phyloP scores from a whole-genome alignment of 2,329 filamentous ascomycete species.

The Aspergillus felis region DNA sequence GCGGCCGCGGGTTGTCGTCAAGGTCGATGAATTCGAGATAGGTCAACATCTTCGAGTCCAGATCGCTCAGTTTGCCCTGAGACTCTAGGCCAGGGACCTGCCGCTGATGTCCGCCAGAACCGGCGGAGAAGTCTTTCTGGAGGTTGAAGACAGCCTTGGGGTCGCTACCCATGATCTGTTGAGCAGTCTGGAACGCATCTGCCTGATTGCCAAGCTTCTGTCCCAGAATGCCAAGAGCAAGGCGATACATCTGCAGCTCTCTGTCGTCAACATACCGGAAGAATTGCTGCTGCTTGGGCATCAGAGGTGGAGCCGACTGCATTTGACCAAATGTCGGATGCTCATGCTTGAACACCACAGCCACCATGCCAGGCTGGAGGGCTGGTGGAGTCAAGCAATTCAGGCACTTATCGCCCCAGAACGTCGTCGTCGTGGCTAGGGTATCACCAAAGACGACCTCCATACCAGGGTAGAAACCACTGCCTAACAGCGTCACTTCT shows the following conservation, averaged over 20 bases:
- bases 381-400: conserved; percentile 75
- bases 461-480: conserved; percentile 71
- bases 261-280: conserved; percentile 66
- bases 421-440: conserved; percentile 68
- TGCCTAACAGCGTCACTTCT: conserved; percentile 80
- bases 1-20: conserved; percentile 65
- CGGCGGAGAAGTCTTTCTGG: conserved; percentile 40
- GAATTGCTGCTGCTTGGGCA: conserved; percentile 48
- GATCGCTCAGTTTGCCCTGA: conserved; percentile 45
- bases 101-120: conserved; percentile 44
- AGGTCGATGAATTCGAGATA: conserved; percentile 76
- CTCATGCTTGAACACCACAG: conserved; percentile 63
- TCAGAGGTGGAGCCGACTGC: conserved; percentile 39
- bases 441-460: conserved; percentile 81
- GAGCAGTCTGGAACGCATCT: conserved; percentile 46
- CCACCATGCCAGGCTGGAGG: conserved; percentile 62
- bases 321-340: conserved; percentile 47
- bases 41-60: conserved; percentile 66
- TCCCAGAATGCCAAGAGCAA: conserved; percentile 43
- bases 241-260: conserved; percentile 45
- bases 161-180: conserved; percentile 46
- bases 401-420: conserved; percentile 74
- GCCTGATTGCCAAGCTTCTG: conserved; percentile 45
- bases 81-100: conserved; percentile 42
- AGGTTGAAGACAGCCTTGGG: conserved; percentile 47